Percentiles rank a stretch among this genome's conserved stretches.
Evolutionary conservation across 108 stramenopile genomes (phyloP).

Genomic region (Parietichytrium sp.): DNA sequence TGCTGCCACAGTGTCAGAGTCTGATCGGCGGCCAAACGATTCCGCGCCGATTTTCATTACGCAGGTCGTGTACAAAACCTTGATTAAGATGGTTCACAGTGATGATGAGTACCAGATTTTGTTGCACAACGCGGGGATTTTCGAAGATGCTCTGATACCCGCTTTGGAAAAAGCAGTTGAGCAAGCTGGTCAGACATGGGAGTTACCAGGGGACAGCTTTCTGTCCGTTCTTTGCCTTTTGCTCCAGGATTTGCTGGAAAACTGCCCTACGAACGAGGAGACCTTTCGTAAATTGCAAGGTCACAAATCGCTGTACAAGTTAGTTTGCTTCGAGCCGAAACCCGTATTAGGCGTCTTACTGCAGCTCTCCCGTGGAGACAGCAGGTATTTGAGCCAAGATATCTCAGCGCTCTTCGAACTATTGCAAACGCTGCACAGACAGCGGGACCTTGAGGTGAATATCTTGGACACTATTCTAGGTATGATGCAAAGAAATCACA

Average conservation of each 20-base stretch:
- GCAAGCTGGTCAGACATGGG: background rate
- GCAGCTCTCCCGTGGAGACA: background rate
- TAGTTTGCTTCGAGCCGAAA: background rate
- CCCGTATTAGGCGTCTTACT: background rate
- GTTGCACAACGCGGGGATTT: background rate
- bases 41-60: background rate
- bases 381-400: background rate
- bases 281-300: background rate
- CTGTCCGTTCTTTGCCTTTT: background rate
- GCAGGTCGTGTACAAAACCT: conserved; percentile 5
- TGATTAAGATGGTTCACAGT: conserved; percentile 16
- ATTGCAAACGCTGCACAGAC: background rate
- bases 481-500: conserved; percentile 32
- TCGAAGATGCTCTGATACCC: background rate
- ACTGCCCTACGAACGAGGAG: background rate
- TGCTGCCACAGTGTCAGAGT: background rate
- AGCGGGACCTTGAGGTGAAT: background rate
- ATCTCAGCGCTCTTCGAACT: background rate
- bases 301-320: background rate
- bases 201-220: background rate
- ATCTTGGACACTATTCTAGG: conserved; percentile 1
- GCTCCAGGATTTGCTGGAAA: background rate
- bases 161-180: background rate
- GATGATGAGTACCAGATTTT: conserved; percentile 6
- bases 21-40: background rate